Conservation (phyloP, 768 basidiomycete species). For the Hypholoma fasciculare region DNA sequence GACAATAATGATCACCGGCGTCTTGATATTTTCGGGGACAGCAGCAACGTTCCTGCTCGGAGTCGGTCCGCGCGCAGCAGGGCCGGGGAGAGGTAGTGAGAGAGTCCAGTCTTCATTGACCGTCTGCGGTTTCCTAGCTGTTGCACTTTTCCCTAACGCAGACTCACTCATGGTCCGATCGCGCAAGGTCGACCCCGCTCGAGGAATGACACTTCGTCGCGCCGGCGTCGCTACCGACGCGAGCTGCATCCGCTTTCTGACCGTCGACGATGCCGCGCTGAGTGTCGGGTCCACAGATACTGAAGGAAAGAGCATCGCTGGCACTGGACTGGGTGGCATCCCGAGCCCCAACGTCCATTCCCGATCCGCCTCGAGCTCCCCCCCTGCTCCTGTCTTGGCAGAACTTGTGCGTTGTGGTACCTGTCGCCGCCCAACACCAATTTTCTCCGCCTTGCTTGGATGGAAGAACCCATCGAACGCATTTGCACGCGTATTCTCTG, state of each 20-base stretch:
- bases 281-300: neutral
- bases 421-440: neutral
- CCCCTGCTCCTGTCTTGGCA: neutral
- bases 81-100: conserved; percentile 15
- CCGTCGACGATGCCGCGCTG: neutral
- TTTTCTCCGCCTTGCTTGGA: neutral
- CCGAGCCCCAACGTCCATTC: conserved; percentile 5
- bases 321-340: neutral
- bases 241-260: neutral
- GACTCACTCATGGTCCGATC: conserved; percentile 21
- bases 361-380: neutral
- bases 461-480: neutral
- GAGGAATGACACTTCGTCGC: neutral
- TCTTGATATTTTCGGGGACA: neutral
- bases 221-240: neutral
- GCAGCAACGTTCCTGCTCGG: neutral
- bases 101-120: conserved; percentile 19
- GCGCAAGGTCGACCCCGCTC: neutral
- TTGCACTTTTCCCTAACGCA: conserved; percentile 5
- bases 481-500: neutral
- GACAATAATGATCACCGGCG: neutral
- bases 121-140: neutral
- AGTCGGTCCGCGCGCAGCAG: neutral
- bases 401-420: neutral
- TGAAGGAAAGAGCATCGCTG: neutral